Base-by-base conservation (phyloP, 176 grass and related monocot genomes). In the Elymus sibiricus region DNA sequence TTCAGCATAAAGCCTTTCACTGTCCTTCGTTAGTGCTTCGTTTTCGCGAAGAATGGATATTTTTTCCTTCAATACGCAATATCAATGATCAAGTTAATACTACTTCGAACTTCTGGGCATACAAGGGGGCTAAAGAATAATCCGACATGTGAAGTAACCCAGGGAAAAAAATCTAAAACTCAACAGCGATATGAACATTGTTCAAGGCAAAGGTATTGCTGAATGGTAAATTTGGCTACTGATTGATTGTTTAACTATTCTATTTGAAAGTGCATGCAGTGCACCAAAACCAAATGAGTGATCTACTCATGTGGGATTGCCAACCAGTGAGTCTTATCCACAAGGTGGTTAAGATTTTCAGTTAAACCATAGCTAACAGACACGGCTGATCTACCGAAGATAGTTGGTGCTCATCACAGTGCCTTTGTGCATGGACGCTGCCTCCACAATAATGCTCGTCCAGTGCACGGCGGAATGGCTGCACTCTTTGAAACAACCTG, bases 31-130 rank as follows among this genome's bases (percentile, higher is more conserved):
- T 72, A 98, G 82, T 27, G 68, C 79, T 94, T 95, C 93, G 29
- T 95, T 98, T 92, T 94, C 93, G 40, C 22, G 88, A 70, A 98
- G 79, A 70, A 98, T 85, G 42, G 93, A 90, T 91, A 98, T 95
- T 83, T 94, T 95, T 83, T 98, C 96, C 95, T 98, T 79, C 43
- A 62, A 84, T 22, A 59, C 53, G 51, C 78, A 68, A 85, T 14
- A 40, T 46, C 40, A 68, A 64, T 55, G 28, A 67, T 64, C 9
- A 86, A 79, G 31, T 67, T 79, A 86, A 9, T 53, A 29, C 17
- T 43, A 80, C 43, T 47, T 63, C 29, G 4, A 70, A 70, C 28
- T 32, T 86, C 37, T 82, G 47, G 11, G n/a, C 16, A 81, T 79
- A 28, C 27, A 76, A 60, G 28, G n/a, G 60, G 43, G 63, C 55